Conservation (phyloP, 768 basidiomycete species). For the Pulveroboletus sp. region DNA sequence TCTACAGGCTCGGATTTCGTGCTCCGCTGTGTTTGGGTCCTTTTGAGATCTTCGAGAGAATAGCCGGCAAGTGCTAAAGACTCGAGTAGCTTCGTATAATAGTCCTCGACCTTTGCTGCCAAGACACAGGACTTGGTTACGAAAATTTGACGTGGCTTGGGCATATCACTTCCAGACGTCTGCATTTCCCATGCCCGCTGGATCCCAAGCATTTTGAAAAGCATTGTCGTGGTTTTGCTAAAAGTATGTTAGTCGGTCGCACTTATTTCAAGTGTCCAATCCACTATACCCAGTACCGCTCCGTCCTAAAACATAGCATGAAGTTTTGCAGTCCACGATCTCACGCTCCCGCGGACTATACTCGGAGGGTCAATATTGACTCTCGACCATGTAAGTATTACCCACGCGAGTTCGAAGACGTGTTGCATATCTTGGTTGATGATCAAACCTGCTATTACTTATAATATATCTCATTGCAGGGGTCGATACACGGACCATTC, state of each 20-base stretch:
- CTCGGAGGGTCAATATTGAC: constrained; percentile 6
- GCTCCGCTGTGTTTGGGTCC: constrained; percentile 18
- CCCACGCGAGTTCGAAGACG: constrained; percentile 27
- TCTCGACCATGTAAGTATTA: constrained; percentile 1
- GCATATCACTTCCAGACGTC: constrained; percentile 16
- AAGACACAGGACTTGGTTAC: constrained; percentile 68
- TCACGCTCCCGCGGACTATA: constrained; percentile 45
- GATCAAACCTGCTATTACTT: constrained; percentile 18
- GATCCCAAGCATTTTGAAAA: constrained; percentile 72
- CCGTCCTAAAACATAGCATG: constrained; percentile 66
- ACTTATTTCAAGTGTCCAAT: not conserved
- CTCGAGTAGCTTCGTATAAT: constrained; percentile 51
- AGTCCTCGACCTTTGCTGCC: constrained; percentile 68
- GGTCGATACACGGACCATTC: constrained; percentile 13
- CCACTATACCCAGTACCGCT: constrained; percentile 67
- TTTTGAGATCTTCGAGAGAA: constrained; percentile 38
- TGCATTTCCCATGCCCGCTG: constrained; percentile 51
- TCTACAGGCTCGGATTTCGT: constrained; percentile 34
- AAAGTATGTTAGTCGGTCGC: not conserved
- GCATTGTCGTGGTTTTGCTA: constrained; percentile 75
- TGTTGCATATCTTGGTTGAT: constrained; percentile 24
- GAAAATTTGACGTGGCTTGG: constrained; percentile 65
- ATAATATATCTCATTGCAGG: not conserved
- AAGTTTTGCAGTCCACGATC: constrained; percentile 57
- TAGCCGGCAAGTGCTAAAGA: constrained; percentile 39